Evolutionary conservation across 1,284 basidiomycete species (phyloP), one percentile per base, ranked within the genome.

Genomic region (Cutaneotrichosporon sp.): DNA sequence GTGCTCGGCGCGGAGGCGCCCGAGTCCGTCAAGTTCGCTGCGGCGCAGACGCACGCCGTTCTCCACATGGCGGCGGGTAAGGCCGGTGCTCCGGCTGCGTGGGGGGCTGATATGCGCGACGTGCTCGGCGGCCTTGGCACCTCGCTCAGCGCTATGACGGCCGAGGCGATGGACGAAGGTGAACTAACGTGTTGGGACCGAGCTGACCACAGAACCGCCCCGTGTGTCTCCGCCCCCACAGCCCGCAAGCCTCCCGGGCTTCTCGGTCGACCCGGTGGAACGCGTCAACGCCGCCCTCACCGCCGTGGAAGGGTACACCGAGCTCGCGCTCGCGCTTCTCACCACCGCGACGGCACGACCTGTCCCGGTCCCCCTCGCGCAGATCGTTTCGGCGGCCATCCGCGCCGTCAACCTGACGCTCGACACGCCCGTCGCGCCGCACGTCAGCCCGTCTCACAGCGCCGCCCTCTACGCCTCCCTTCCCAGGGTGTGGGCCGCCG

Each of bases 291-390:
- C 64, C 1, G 62, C 69, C 5, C 56, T 77, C 14, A 57, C 60
- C 7, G 66, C 67, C 38, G 56, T 75, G 0, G 73, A 76, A 51
- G 74, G 75, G 1, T 72, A 69, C 52, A 56, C 66, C 0, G 73
- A 74, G 49, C 59, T 68, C 11, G 63, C 70, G 3, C 58, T 73
- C 1, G 70, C 72, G 4, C 59, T 78, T 1, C 47, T 59, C 24
- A 90, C 89, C 53, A 81, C 85, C 14, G 79, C 84, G 0, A 85
- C 84, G 2, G 79, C 82, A 46, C 85, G 91, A 18, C 86, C 90
- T 9, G 87, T 95, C 1, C 83, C 85, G 49, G 73, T 95, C 2
- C 90, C 92, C 0, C 72, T 91, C 14, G 90, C 90, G 7, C 70
- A 73, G 53, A 63, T 83, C 13, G 72, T 81, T 9, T 63, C 72